phyloP scores from a whole-genome alignment of 2,329 filamentous ascomycete genomes.

The Alternaria sp. region DNA sequence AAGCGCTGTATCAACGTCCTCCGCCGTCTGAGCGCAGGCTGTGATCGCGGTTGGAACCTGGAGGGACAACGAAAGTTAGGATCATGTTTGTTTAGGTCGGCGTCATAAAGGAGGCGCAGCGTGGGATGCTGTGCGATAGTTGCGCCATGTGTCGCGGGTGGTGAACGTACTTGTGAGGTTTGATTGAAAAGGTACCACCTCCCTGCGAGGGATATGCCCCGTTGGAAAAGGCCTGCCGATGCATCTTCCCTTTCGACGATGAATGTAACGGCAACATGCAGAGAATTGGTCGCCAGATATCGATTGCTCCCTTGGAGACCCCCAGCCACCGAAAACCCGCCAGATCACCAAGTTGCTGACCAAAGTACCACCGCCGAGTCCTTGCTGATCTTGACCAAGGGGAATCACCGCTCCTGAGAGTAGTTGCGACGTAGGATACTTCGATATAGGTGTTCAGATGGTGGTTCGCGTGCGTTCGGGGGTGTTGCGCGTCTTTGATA shows the following conservation, averaged over 20 bases:
- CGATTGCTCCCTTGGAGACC: conserved; percentile 49
- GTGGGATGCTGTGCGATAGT: conserved; percentile 29
- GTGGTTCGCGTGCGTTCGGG: conserved; percentile 20
- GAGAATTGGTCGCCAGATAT: conserved; percentile 36
- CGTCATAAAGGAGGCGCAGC: conserved; percentile 29
- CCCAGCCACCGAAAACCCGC: conserved; percentile 48
- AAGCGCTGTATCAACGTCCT: conserved; percentile 76
- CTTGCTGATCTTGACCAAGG: conserved; percentile 12
- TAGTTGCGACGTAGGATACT: conserved; percentile 14
- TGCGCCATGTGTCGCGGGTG: conserved; percentile 35
- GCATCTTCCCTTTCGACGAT: conserved; percentile 73
- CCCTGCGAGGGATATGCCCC: conserved; percentile 75
- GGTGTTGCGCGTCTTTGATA: conserved; percentile 34
- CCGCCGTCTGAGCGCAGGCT: conserved; percentile 76
- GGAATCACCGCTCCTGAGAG: conserved; percentile 27
- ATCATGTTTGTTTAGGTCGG: conserved; percentile 31
- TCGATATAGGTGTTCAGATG: conserved; percentile 17
- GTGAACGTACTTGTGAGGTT: conserved; percentile 78
- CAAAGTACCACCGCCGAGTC: conserved; percentile 24
- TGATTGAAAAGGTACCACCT: conserved; percentile 81
- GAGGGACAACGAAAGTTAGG: conserved; percentile 45
- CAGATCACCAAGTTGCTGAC: conserved; percentile 38
- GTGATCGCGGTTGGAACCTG: conserved; percentile 85
- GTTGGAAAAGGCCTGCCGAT: conserved; percentile 87
- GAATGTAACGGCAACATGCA: conserved; percentile 70